Conservation (phyloP, 768 basidiomycete species). For the Myochromella boudieri region DNA sequence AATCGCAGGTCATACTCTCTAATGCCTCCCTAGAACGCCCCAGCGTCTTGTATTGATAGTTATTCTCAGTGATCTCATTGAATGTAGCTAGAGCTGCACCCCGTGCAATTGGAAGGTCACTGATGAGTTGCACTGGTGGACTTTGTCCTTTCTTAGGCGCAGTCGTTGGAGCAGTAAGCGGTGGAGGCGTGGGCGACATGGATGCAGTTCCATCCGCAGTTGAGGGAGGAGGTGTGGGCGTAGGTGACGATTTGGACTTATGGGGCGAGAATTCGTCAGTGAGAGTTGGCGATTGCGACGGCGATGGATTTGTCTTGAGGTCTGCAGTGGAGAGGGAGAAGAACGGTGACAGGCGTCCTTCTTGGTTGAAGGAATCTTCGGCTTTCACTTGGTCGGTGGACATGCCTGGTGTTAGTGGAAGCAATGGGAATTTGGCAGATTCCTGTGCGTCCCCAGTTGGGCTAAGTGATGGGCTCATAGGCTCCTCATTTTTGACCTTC, state of each 20-base stretch:
- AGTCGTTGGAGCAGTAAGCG: slow-evolving; percentile 24
- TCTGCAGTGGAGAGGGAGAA: slow-evolving; percentile 29
- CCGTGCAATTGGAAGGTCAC: slow-evolving; percentile 76
- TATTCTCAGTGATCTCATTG: slow-evolving; percentile 69
- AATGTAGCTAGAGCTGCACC: slow-evolving; percentile 73
- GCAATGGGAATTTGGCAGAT: slow-evolving; percentile 16
- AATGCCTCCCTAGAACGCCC: slow-evolving; percentile 86
- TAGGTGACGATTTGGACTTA: slow-evolving; percentile 34
- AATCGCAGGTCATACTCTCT: slow-evolving; percentile 97
- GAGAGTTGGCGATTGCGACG: slow-evolving; percentile 37
- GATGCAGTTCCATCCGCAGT: slow-evolving; percentile 33
- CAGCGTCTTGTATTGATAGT: slow-evolving; percentile 84
- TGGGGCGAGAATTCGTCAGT: slow-evolving; percentile 30
- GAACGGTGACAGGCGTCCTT: slow-evolving; percentile 24
- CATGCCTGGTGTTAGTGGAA: slow-evolving; percentile 25
- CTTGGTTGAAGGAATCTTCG: slow-evolving; percentile 27
- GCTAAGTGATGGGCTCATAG: slow-evolving; percentile 20
- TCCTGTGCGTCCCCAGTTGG: slow-evolving; percentile 11
- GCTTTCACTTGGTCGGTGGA: slow-evolving; percentile 9
- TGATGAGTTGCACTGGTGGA: slow-evolving; percentile 65
- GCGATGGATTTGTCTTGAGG: slow-evolving; percentile 31
- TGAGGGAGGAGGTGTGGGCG: slow-evolving; percentile 32
- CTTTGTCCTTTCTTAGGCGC: slow-evolving; percentile 35
- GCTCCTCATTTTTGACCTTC: slow-evolving; percentile 15
- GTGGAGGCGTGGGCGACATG: slow-evolving; percentile 40